These are phyloP conservation scores for Euptelea pleiosperma DNA, from an alignment of 164 flowering plant species.

Conservation along the genomic window DNA sequence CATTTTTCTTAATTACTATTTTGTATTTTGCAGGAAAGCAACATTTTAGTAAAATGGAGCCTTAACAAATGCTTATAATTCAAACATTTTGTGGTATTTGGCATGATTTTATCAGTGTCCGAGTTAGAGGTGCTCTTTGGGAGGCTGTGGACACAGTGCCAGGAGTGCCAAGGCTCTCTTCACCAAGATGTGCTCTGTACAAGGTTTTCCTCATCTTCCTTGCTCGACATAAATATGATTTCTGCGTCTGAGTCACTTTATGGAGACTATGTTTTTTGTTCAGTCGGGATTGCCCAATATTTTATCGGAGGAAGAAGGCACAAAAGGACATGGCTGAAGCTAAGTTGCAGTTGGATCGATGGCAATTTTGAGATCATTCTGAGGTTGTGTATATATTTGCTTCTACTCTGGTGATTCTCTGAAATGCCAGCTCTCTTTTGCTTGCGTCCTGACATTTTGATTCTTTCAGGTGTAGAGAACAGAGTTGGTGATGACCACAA, in stretches of 20 bases:
- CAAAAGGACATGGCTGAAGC: constrained; percentile 99
- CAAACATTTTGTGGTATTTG: background rate
- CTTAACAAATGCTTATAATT: background rate
- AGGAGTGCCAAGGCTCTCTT: constrained; percentile 98
- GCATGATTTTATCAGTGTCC: constrained; percentile 42
- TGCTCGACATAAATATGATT: background rate
- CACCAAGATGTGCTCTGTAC: constrained; percentile 99
- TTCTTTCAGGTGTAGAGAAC: no score
- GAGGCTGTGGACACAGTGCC: constrained; percentile 98
- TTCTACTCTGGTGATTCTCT: no score
- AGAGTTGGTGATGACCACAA: no score
- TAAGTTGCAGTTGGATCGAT: constrained; percentile 72
- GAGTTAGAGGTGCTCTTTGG: constrained; percentile 87
- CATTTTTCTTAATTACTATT: no score
- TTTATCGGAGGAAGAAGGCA: constrained; percentile 95
- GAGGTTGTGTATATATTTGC: background rate
- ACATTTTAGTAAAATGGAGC: background rate
- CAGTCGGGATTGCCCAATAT: constrained; percentile 99
- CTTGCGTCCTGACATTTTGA: no score
- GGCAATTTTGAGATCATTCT: constrained; percentile 52
- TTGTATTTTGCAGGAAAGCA: no score
- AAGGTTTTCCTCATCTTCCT: constrained; percentile 45
- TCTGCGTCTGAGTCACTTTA: background rate
- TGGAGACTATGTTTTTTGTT: constrained; percentile 6
- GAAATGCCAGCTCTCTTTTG: no score